Base-by-base conservation (phyloP, 2,329 filamentous ascomycete genomes). In the Fusarium sp. region DNA sequence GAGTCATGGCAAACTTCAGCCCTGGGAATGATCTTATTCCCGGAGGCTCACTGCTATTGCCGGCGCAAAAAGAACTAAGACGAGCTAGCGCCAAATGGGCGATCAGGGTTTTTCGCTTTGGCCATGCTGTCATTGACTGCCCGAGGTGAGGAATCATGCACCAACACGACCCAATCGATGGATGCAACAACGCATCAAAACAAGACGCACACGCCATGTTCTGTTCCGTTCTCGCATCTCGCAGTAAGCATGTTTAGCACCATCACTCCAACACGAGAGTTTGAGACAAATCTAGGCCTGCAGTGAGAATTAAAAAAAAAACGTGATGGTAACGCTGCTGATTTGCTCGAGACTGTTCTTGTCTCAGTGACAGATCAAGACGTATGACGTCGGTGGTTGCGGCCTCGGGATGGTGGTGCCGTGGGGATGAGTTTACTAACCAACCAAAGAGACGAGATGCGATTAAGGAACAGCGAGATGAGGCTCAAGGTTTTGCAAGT, bases 381-480 rank as follows among this genome's bases (percentile, higher is more conserved):
- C 15, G 35, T 37, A 75, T 76, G 74, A 76, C 74, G 72, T 76
- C 74, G 71, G 63, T 43, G 64, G 38, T 74, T 59, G 68, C 32
- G 47, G 47, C 17, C 47, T 52, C 47, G 47, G 47, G 68, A 72
- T 54, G 61, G 61, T 27, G 57, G 27, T 64, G 50, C 63, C 17
- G 32, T 52, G 40, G 61, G 20, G 64, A 72, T 59, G 71, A 37
- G 71, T 40, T 30, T 14, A 15, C 17, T 22, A 20, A 52, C 27
- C 22, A 59, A 30, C 47, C 35, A 71, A 52, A 20, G 25, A 60
- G 66, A 57, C 25, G 38, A 32, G 66, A 70, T 62, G 43, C 58
- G 71, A 72, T 56, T 40, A 69, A 63, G 43, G 50, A 15, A 58
- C 35, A 40, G 62, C 43, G 22, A 64, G 35, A 43, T 57, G 47